Conservation (phyloP, 495 filamentous ascomycete species). For the Hypomontagnella submonticulosa region DNA sequence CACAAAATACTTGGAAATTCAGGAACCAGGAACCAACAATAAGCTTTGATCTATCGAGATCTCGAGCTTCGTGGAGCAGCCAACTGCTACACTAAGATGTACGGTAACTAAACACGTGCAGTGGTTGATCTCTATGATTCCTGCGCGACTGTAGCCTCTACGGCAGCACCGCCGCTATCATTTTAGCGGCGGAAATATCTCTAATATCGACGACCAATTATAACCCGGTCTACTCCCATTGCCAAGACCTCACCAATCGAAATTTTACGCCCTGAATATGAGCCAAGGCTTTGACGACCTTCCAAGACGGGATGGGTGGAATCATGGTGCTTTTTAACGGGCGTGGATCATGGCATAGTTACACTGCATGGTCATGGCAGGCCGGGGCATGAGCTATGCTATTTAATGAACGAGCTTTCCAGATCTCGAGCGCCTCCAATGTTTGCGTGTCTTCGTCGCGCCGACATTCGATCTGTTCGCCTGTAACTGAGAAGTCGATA, state of each 20-base stretch:
- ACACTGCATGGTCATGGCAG: slow-evolving; percentile 14
- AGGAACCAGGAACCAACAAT: slow-evolving; percentile 13
- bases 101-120: slow-evolving; percentile 28
- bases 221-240: slow-evolving; percentile 1
- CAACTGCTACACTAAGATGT: background rate
- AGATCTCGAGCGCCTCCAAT: background rate
- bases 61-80: background rate
- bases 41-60: background rate
- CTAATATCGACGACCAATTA: slow-evolving; percentile 28
- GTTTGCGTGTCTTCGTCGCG: slow-evolving; percentile 3
- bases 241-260: slow-evolving; percentile 33
- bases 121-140: slow-evolving; percentile 29
- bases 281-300: slow-evolving; percentile 39
- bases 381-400: slow-evolving; percentile 2
- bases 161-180: slow-evolving; percentile 20
- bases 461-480: slow-evolving; percentile 10
- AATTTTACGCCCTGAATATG: slow-evolving; percentile 12
- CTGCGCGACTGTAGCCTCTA: slow-evolving; percentile 15
- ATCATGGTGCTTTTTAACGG: slow-evolving; percentile 19
- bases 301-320: slow-evolving; percentile 32
- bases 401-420: slow-evolving; percentile 19
- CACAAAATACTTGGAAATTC: background rate
- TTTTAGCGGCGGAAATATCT: slow-evolving; percentile 27
- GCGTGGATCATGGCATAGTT: slow-evolving; percentile 18
- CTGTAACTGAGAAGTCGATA: slow-evolving; percentile 11